Evolutionary conservation across 352 stramenopile genomes (phyloP), one percentile per base, ranked within the genome.

Genomic region (Phytopythium mirpurense): DNA sequence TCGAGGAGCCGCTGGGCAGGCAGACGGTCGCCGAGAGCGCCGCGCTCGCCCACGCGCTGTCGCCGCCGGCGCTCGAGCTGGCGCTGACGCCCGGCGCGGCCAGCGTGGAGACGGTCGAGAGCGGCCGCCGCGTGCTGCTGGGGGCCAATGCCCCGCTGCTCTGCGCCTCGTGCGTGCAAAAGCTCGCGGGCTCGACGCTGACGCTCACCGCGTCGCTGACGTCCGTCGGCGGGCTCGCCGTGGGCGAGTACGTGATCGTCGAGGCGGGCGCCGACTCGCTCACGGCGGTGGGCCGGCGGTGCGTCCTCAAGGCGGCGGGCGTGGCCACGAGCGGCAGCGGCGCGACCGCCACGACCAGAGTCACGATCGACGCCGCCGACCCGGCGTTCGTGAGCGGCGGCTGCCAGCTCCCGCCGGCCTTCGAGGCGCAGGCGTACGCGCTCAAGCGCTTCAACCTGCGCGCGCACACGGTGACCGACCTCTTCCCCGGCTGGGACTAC

Each of bases 401-500:
- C 0, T 90, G 77, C 23, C 65, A 84, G 36, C 67, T 88, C 12
- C 53, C 74, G 0, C 42, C 32, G 5, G 60, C 70, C 1, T 88
- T 85, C 27, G 74, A 78, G 27, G 69, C 54, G 16, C 68, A 88
- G 40, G 71, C 78, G 0, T 88, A 72, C 65, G 60, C 65, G 16
- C 56, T 88, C 44, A 87, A 79, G 54, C 61, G 52, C 7, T 89
- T 90, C 47, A 84, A 88, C 24, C 49, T 91, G n/a, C 65, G 74
- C 2, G 74, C 76, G 0, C 61, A 86, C 45, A 73, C 58, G 21
- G 75, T 91, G 43, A 51, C 23, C 2, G 76, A 90, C 54, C 52
- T 91, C 26, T 63, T 83, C n/a, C 72, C 81, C 1, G 80, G 80
- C n/a, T 56, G 63, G 16, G 78, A 89, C 21, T 91, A 91, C 60